Percentiles rank a stretch among this genome's conserved stretches.
Evolutionary conservation across 371 early-diverging fungal species (phyloP).

Genomic region (Zopfochytrium polystomum): DNA sequence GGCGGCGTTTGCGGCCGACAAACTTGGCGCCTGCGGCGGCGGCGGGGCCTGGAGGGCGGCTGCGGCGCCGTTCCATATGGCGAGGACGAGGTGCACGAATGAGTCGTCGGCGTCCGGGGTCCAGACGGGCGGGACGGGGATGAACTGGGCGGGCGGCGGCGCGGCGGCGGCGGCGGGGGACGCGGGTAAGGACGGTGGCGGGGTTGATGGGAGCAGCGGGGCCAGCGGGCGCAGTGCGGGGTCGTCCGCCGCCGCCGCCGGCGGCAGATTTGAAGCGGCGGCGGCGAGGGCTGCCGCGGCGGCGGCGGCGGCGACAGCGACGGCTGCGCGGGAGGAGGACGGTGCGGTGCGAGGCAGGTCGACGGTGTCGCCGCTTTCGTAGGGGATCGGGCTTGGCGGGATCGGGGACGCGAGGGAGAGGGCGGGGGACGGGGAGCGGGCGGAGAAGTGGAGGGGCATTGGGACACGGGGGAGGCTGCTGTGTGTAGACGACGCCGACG

Average conservation of each 20-base stretch:
- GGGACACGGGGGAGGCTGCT: neutral
- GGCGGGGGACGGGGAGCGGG: neutral
- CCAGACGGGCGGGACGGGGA: conserved; percentile 2
- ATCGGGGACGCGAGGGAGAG: neutral
- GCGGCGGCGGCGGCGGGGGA: neutral
- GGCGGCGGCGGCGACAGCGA: neutral
- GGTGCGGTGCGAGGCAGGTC: neutral
- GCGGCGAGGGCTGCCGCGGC: neutral
- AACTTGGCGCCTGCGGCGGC: too few species aligned
- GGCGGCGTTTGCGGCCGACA: neutral
- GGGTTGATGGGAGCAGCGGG: neutral
- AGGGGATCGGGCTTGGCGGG: too few species aligned
- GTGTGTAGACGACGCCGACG: neutral
- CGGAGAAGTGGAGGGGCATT: neutral
- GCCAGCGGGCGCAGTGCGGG: neutral
- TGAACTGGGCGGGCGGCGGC: neutral
- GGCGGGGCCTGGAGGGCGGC: neutral
- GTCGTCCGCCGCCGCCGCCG: neutral
- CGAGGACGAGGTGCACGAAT: neutral
- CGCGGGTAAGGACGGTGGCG: neutral
- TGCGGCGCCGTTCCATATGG: neutral
- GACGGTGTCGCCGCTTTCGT: neutral
- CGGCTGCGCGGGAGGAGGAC: neutral
- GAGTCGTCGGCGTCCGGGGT: neutral
- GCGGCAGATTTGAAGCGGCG: too few species aligned